Percentiles rank a stretch among this genome's conserved stretches.
These are phyloP conservation scores for Pythium aristosporum DNA, from an alignment of 352 stramenopile species.

Conservation along the genomic window DNA sequence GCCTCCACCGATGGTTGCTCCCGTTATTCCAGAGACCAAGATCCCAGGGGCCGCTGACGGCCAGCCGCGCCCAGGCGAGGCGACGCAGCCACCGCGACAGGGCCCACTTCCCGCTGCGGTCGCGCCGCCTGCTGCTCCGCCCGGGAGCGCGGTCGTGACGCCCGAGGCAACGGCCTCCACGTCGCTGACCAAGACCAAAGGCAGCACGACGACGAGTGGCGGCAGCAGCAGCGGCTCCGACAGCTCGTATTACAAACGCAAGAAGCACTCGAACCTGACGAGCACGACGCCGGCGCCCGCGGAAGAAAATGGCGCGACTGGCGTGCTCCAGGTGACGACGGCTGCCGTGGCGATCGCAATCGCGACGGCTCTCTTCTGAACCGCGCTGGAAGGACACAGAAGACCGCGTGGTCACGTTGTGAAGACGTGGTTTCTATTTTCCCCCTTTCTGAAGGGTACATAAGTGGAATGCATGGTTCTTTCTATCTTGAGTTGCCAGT, in stretches of 20 bases:
- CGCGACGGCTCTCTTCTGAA: background rate
- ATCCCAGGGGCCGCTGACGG: background rate
- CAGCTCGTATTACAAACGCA: conserved; percentile 8
- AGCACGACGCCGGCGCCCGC: background rate
- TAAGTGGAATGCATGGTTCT: too few relatives aligned
- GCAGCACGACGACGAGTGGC: background rate
- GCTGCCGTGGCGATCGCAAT: background rate
- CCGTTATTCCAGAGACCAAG: background rate
- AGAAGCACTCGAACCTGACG: conserved; percentile 9
- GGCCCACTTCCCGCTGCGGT: background rate
- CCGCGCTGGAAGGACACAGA: background rate
- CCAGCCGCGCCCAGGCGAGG: background rate
- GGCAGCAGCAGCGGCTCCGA: conserved; percentile 6
- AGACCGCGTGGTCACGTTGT: background rate
- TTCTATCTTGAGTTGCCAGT: too few relatives aligned
- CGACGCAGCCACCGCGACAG: background rate
- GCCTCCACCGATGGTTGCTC: background rate
- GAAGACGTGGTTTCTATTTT: background rate
- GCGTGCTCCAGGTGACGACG: background rate
- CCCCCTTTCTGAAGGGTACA: too few relatives aligned
- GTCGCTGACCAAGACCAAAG: background rate
- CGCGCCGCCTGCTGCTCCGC: background rate
- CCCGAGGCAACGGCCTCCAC: background rate
- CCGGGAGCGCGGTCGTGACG: background rate
- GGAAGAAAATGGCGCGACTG: background rate